Percentiles rank a stretch among this genome's conserved stretches.
phyloP scores from a whole-genome alignment of 2,329 filamentous ascomycete species.

The Aspergillus viridinutans region DNA sequence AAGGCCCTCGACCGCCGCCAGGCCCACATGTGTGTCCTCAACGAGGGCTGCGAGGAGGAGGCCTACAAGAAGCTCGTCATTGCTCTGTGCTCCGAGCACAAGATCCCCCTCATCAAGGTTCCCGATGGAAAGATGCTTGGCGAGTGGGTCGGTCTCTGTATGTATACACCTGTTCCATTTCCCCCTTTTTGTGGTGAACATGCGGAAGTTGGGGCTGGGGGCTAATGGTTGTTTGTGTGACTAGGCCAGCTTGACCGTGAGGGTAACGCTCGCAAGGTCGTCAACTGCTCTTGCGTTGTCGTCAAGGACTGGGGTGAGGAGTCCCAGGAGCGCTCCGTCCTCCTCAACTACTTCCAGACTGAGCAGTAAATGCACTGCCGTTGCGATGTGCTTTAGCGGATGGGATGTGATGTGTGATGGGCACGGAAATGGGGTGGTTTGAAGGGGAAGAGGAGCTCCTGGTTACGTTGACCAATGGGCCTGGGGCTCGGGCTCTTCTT shows the following conservation, averaged over 20 bases:
- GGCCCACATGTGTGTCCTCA: conserved; percentile 99
- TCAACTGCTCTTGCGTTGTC: conserved; percentile 99
- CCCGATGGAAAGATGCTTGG: conserved; percentile 99
- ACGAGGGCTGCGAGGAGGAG: conserved; percentile 99
- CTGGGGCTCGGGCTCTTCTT: not conserved
- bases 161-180: conserved; percentile 44
- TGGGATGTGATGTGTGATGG: conserved; percentile 12
- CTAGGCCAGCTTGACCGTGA: conserved; percentile 96
- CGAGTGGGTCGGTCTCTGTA: conserved; percentile 99
- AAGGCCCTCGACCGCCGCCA: conserved; percentile 98
- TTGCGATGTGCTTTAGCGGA: conserved; percentile 8
- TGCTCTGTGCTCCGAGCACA: conserved; percentile 98
- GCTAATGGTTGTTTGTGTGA: conserved; percentile 11
- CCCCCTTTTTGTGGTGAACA: not conserved
- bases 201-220: not conserved
- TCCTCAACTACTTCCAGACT: conserved; percentile 99
- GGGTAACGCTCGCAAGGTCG: conserved; percentile 98
- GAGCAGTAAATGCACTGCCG: conserved; percentile 41
- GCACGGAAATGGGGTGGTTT: not conserved
- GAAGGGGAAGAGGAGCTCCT: not conserved
- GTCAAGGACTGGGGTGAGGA: conserved; percentile 99
- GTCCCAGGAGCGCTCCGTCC: conserved; percentile 95
- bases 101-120: conserved; percentile 99
- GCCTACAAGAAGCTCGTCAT: conserved; percentile 99
- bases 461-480: not conserved